Conservation (phyloP, 2,329 filamentous ascomycete genomes). For the Neofusicoccum umdonicola region DNA sequence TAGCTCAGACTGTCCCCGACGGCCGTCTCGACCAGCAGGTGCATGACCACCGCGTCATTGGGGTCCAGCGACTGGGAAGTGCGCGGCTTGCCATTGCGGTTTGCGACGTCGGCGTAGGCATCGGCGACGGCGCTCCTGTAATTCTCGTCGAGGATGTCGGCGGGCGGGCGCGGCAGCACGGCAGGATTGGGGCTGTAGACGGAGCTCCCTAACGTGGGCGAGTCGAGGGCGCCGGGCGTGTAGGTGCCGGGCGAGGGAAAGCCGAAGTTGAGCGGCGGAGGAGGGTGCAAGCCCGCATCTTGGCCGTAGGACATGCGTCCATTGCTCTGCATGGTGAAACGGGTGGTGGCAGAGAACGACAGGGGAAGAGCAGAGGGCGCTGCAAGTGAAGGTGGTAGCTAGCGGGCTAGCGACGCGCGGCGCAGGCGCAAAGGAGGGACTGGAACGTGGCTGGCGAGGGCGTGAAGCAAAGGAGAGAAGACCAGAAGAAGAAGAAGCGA, state of each 20-base stretch:
- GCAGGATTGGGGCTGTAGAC: constrained; percentile 22
- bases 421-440: constrained; percentile 1
- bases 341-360: background rate
- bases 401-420: background rate
- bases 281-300: background rate
- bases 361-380: background rate
- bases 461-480: background rate
- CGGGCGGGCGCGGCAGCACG: constrained; percentile 34
- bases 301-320: constrained; percentile 19
- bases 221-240: constrained; percentile 32
- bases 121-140: constrained; percentile 29
- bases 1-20: constrained; percentile 83
- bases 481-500: background rate
- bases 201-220: constrained; percentile 8
- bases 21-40: constrained; percentile 90
- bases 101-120: constrained; percentile 26
- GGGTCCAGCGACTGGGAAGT: constrained; percentile 30
- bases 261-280: constrained; percentile 10
- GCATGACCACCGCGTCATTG: constrained; percentile 71
- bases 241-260: constrained; percentile 37
- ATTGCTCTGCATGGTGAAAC: constrained; percentile 31
- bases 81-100: constrained; percentile 29
- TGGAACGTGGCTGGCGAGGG: background rate
- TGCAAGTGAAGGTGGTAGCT: background rate
- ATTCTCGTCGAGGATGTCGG: constrained; percentile 34